These are phyloP conservation scores for Cubamyces lactineus DNA, from an alignment of 768 basidiomycete genomes.

Conservation along the genomic window DNA sequence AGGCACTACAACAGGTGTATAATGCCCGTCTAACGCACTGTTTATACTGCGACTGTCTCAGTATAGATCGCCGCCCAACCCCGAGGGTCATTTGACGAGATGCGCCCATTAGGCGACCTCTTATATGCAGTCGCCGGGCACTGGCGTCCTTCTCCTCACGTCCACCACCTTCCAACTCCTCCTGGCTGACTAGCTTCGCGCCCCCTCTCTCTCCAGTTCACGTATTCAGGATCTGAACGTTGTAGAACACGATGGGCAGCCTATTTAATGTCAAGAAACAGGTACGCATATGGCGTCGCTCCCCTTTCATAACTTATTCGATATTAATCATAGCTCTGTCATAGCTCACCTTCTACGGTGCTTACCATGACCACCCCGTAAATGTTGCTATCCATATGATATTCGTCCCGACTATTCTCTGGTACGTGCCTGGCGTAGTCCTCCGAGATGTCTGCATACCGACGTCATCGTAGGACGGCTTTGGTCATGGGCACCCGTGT, in stretches of 20 bases:
- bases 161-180: background rate
- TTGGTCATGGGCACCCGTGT: conserved; percentile 53
- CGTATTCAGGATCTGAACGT: background rate
- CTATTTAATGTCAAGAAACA: conserved; percentile 74
- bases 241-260: conserved; percentile 35
- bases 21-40: no score
- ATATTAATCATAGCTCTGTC: background rate
- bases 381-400: conserved; percentile 87
- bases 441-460: background rate
- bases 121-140: no score
- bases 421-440: conserved; percentile 45
- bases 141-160: background rate
- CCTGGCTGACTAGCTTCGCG: background rate
- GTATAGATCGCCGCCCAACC: no score
- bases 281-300: conserved; percentile 40
- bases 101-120: background rate
- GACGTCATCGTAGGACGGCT: conserved; percentile 53
- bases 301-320: background rate
- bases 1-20: background rate
- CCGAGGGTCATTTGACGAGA: no score
- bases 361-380: conserved; percentile 83
- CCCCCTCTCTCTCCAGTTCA: background rate
- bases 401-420: conserved; percentile 83
- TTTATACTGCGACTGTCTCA: no score
- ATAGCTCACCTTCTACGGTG: conserved; percentile 90